These are phyloP conservation scores for Epithele typhae DNA, from an alignment of 768 basidiomycete species.

Conservation along the genomic window DNA sequence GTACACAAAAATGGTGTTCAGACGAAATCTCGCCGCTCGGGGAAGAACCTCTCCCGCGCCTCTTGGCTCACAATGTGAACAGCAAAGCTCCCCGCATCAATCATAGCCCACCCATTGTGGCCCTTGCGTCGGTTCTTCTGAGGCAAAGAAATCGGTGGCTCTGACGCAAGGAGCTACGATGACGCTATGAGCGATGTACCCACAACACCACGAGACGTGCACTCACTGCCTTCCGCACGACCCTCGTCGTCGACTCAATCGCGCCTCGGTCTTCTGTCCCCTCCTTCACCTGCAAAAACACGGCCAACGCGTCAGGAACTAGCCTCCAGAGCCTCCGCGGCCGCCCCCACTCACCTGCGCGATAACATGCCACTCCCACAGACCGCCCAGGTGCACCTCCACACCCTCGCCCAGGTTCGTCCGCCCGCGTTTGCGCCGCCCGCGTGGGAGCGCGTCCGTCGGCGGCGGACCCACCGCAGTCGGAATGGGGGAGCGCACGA, in stretches of 20 bases:
- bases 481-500: constrained; percentile 47
- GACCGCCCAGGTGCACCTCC: constrained; percentile 42
- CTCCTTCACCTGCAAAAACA: constrained; percentile 61
- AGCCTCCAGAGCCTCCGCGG: too few species aligned
- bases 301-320: not conserved
- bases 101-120: constrained; percentile 77
- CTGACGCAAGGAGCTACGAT: constrained; percentile 50
- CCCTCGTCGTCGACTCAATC: constrained; percentile 68
- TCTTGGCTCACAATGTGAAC: constrained; percentile 70
- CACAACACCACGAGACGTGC: too few species aligned
- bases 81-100: constrained; percentile 78
- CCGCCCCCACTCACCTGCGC: constrained; percentile 66
- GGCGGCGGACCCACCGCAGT: constrained; percentile 56
- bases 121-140: constrained; percentile 57
- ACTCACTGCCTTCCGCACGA: constrained; percentile 68
- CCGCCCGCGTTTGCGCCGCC: constrained; percentile 58
- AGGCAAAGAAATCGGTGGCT: constrained; percentile 58
- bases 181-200: too few species aligned
- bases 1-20: too few species aligned
- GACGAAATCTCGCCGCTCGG: constrained; percentile 22
- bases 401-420: constrained; percentile 64
- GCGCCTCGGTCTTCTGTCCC: constrained; percentile 78
- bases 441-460: constrained; percentile 53
- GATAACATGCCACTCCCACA: constrained; percentile 77
- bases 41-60: constrained; percentile 68